A percentile compares a stretch with the other conserved stretches of the same genome.
These are phyloP conservation scores for Fomitiporia mediterranea DNA, from an alignment of 1,284 basidiomycete species.

Conservation along the genomic window DNA sequence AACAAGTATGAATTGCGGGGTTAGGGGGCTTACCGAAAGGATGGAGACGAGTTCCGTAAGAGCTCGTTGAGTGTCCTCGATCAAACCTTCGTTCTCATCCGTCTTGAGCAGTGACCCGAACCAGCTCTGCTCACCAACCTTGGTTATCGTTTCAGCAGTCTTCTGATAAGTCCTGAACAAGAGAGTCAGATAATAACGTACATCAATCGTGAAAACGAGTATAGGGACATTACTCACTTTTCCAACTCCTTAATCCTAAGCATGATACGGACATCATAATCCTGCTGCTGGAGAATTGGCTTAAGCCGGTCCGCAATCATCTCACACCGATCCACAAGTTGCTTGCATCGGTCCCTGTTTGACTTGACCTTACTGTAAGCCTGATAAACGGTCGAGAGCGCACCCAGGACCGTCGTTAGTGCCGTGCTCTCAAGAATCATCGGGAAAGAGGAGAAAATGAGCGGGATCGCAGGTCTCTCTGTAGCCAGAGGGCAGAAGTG, in stretches of 20 bases:
- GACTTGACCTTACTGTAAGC: constrained; percentile 25
- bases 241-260: constrained; percentile 22
- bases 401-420: constrained; percentile 21
- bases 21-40: constrained; percentile 20
- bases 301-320: constrained; percentile 24
- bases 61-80: constrained; percentile 24
- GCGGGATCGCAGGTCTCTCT: background rate
- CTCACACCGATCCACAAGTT: constrained; percentile 25
- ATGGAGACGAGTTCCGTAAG: constrained; percentile 24
- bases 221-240: constrained; percentile 13
- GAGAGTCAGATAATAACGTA: background rate
- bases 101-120: constrained; percentile 23
- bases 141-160: constrained; percentile 21
- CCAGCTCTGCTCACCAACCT: constrained; percentile 24
- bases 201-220: background rate
- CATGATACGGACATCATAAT: constrained; percentile 11
- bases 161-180: constrained; percentile 22
- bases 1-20: background rate
- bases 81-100: constrained; percentile 23
- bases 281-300: constrained; percentile 16
- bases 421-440: constrained; percentile 16
- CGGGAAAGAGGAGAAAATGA: background rate
- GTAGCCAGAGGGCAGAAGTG: background rate
- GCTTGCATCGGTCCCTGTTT: constrained; percentile 25
- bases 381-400: constrained; percentile 24